A percentile compares a stretch with the other conserved stretches of the same genome.
phyloP scores from a whole-genome alignment of 768 basidiomycete species.

The Suillus discolor region DNA sequence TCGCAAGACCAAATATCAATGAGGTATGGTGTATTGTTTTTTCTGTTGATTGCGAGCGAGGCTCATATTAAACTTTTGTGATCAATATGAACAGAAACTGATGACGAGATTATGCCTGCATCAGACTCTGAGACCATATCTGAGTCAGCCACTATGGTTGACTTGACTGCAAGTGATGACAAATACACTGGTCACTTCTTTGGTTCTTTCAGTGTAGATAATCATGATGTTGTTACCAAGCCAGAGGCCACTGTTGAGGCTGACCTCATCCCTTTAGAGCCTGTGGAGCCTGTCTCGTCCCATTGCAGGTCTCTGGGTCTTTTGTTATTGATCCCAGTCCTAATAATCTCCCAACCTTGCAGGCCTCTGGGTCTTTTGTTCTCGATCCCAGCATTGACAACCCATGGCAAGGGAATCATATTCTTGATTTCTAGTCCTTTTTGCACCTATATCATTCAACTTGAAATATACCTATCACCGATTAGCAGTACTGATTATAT shows the following conservation, averaged over 20 bases:
- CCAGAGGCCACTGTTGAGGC: not conserved
- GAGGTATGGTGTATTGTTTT: no score
- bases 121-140: no score
- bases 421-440: not conserved
- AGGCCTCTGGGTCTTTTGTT: not conserved
- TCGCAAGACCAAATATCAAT: no score
- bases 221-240: not conserved
- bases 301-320: not conserved
- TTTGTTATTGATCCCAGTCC: not conserved
- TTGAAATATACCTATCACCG: not conserved
- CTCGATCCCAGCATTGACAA: not conserved
- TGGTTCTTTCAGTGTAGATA: not conserved
- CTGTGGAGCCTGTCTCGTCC: not conserved
- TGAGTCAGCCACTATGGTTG: no score
- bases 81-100: no score
- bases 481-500: not conserved
- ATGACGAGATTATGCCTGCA: no score
- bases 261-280: not conserved
- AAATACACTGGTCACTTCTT: not conserved
- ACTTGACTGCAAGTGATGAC: no score
- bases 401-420: not conserved
- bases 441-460: not conserved
- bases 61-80: no score
- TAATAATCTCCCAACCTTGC: not conserved
- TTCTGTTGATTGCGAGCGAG: no score